Percentiles rank a stretch among this genome's conserved stretches.
Evolutionary conservation across 2,329 filamentous ascomycete genomes (phyloP).

Genomic region (Stylonectria norvegica): DNA sequence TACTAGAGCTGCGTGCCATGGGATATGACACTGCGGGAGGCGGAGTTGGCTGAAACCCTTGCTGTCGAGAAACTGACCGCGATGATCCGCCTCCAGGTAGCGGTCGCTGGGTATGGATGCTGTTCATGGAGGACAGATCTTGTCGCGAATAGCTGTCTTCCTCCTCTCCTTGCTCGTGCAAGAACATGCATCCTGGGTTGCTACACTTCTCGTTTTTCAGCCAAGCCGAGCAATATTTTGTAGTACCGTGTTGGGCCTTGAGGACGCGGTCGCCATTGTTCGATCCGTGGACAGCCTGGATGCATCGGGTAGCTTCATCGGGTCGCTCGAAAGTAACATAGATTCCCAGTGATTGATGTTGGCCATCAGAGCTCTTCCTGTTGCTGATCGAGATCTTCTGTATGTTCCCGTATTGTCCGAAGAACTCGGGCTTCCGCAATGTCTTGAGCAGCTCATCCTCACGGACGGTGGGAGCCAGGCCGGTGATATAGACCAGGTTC

Average conservation of each 20-base stretch:
- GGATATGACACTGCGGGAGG: conserved; percentile 47
- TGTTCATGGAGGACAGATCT: conserved; percentile 92
- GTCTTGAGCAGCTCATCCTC: conserved; percentile 92
- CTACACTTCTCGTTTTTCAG: conserved; percentile 90
- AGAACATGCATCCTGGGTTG: conserved; percentile 95
- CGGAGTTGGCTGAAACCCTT: conserved; percentile 37
- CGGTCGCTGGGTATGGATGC: conserved; percentile 73
- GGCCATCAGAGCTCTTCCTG: conserved; percentile 70
- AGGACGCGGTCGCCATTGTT: conserved; percentile 84
- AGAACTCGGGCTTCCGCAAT: conserved; percentile 85
- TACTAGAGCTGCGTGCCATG: conserved; percentile 76
- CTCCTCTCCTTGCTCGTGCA: conserved; percentile 97
- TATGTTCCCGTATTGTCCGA: conserved; percentile 97
- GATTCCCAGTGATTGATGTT: conserved; percentile 87
- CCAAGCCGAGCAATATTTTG: conserved; percentile 98
- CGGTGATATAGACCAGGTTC: conserved; percentile 97
- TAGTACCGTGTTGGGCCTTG: conserved; percentile 79
- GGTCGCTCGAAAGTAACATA: conserved; percentile 98
- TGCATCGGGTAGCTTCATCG: conserved; percentile 85
- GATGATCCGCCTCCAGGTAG: conserved; percentile 53
- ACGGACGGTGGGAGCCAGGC: conserved; percentile 83
- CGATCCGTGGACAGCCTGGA: conserved; percentile 87
- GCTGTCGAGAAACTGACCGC: conserved; percentile 52
- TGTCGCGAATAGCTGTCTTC: conserved; percentile 95
- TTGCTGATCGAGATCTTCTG: conserved; percentile 99